Conservation (phyloP, 139 green algal genomes). For the Gonium pectorale region DNA sequence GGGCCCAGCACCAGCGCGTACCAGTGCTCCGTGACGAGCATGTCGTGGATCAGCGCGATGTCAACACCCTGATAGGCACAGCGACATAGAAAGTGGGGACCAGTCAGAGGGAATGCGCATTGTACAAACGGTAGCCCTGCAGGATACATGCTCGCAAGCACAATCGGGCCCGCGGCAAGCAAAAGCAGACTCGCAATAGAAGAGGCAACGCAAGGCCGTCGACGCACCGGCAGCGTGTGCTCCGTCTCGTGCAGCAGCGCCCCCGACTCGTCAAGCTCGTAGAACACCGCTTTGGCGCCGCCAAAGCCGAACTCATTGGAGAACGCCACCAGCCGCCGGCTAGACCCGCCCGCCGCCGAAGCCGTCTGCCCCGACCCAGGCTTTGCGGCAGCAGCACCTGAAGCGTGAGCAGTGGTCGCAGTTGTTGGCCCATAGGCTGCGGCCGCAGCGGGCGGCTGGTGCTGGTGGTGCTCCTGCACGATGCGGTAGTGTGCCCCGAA, state of each 20-base stretch:
- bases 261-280: conserved; percentile 51
- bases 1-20: conserved; percentile 65
- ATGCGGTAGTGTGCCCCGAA: conserved; percentile 69
- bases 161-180: too few species aligned
- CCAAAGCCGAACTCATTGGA: conserved; percentile 31
- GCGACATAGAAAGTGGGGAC: too few species aligned
- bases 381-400: neutral
- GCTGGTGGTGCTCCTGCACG: neutral
- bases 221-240: conserved; percentile 28
- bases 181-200: too few species aligned
- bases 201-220: too few species aligned
- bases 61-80: conserved; percentile 48
- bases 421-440: too few species aligned
- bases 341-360: neutral
- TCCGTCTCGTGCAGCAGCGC: conserved; percentile 2
- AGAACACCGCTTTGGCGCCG: conserved; percentile 41
- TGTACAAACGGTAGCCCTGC: too few species aligned
- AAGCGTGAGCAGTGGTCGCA: neutral
- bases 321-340: conserved; percentile 34
- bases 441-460: neutral
- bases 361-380: neutral
- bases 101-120: too few species aligned
- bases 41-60: conserved; percentile 70
- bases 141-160: too few species aligned
- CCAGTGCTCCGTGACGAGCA: conserved; percentile 67